Conservation (phyloP, 1,284 basidiomycete species). For the Cryptococcus sp. region DNA sequence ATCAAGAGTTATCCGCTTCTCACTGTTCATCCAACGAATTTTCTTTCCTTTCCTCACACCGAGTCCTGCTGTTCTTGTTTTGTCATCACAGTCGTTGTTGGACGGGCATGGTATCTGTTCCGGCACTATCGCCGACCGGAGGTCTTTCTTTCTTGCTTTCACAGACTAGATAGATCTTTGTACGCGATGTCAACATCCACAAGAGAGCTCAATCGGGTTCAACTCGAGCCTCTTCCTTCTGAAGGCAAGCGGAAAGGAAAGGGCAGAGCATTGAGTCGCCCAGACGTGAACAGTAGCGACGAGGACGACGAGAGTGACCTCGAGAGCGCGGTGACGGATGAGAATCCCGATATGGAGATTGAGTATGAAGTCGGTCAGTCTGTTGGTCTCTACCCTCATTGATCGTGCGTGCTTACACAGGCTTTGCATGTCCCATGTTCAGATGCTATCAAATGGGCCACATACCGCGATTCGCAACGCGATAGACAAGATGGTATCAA, state of each 20-base stretch:
- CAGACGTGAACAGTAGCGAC: not conserved
- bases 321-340: slow-evolving; percentile 19
- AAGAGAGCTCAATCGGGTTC: slow-evolving; percentile 6
- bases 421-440: not conserved
- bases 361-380: slow-evolving; percentile 31
- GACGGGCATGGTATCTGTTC: too few relatives aligned
- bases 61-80: too few relatives aligned
- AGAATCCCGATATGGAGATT: slow-evolving; percentile 12
- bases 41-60: too few relatives aligned
- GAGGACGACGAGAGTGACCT: slow-evolving; percentile 14
- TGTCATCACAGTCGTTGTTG: too few relatives aligned
- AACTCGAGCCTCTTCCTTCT: slow-evolving; percentile 3
- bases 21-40: too few relatives aligned
- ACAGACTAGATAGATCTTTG: too few relatives aligned
- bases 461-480: slow-evolving; percentile 23
- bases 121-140: too few relatives aligned
- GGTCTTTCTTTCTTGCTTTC: too few relatives aligned
- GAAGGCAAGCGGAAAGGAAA: not conserved
- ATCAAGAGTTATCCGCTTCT: too few relatives aligned
- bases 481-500: slow-evolving; percentile 18
- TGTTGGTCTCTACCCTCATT: not conserved
- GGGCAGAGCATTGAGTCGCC: not conserved
- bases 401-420: too few relatives aligned
- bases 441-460: slow-evolving; percentile 39
- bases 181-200: not conserved